These are phyloP conservation scores for Ustilago bromivora DNA, from an alignment of 1,284 basidiomycete genomes.

Conservation along the genomic window DNA sequence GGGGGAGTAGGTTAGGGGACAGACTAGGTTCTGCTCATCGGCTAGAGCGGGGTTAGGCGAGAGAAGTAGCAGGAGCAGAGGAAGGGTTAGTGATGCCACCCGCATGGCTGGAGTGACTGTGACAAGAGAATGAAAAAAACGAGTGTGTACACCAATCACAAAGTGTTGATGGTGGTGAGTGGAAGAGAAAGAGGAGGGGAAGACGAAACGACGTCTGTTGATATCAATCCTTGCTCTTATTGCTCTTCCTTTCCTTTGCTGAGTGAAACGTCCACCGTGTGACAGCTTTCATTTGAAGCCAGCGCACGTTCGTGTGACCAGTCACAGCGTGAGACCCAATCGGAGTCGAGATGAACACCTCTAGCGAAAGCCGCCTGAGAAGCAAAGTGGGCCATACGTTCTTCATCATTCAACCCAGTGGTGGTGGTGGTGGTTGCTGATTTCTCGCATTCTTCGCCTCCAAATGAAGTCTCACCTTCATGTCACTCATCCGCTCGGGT, in stretches of 20 bases:
- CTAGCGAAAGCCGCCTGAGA: neutral
- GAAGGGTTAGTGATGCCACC: neutral
- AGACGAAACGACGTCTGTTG: neutral
- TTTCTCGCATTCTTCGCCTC: too few relatives aligned
- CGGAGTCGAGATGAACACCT: too few relatives aligned
- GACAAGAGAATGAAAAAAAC: neutral
- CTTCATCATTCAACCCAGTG: too few relatives aligned
- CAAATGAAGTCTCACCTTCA: neutral
- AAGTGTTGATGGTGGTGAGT: too few relatives aligned
- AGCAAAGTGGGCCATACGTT: neutral
- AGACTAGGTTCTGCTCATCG: slow-evolving; percentile 18
- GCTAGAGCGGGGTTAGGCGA: neutral
- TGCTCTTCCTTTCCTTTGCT: neutral
- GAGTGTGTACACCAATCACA: neutral
- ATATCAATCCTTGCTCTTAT: neutral
- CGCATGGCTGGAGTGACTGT: too few relatives aligned
- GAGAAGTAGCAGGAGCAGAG: neutral
- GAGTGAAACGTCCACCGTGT: neutral
- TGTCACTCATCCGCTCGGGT: too few relatives aligned
- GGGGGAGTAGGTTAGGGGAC: slow-evolving; percentile 21
- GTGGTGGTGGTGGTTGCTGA: too few relatives aligned
- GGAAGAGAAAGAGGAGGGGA: neutral
- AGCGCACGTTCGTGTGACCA: neutral
- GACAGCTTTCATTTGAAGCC: too few relatives aligned
- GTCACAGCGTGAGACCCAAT: too few relatives aligned